These are phyloP conservation scores for Mimosa pudica DNA, from an alignment of 306 rosid species.

Conservation along the genomic window DNA sequence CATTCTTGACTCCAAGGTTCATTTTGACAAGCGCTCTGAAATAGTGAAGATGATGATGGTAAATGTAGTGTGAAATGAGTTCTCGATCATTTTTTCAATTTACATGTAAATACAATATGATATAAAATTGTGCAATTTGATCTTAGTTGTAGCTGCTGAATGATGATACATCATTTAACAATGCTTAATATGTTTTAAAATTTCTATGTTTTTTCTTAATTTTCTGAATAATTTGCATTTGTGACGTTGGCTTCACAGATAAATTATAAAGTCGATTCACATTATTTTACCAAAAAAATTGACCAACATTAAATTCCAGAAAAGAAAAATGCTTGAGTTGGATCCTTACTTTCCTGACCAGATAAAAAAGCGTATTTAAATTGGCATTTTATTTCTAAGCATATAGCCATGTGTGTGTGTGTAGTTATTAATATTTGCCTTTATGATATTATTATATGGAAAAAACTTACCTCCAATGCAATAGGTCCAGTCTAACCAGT, in stretches of 20 bases:
- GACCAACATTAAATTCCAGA: not conserved
- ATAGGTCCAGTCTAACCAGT: too few species aligned
- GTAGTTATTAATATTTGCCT: not conserved
- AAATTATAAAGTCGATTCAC: not conserved
- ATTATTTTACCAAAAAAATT: not conserved
- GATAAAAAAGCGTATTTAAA: not conserved
- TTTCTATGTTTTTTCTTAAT: not conserved
- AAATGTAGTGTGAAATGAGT: not conserved
- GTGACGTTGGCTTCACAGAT: too few species aligned
- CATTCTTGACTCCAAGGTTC: constrained; percentile 24
- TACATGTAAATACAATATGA: not conserved
- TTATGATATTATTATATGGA: not conserved
- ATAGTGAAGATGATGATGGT: not conserved
- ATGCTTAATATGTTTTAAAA: not conserved
- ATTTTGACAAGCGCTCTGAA: not conserved
- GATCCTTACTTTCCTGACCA: not conserved
- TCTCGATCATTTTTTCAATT: not conserved
- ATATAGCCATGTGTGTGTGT: not conserved
- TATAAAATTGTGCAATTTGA: not conserved
- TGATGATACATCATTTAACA: not conserved
- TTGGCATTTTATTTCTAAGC: not conserved
- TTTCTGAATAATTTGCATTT: not conserved
- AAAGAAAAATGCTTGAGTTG: not conserved
- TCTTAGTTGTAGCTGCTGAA: constrained; percentile 4
- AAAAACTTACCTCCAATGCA: too few species aligned